Percentiles rank a stretch among this genome's conserved stretches.
phyloP scores from a whole-genome alignment of 2,329 filamentous ascomycete species.

The Aquanectria penicillioides region DNA sequence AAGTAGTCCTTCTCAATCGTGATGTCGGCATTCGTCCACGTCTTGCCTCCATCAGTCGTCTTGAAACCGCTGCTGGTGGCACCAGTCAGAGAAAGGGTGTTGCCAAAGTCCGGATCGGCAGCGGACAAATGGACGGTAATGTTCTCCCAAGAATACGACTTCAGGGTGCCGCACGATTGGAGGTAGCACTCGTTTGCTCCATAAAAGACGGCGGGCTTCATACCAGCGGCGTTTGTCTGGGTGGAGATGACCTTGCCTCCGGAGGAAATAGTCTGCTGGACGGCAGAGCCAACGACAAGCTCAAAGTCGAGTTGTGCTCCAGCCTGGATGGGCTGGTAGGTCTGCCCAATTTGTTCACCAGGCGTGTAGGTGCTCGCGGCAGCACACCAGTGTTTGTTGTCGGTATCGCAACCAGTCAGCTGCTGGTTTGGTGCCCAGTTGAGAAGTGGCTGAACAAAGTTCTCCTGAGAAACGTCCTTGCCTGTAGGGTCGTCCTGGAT shows the following conservation, averaged over 20 bases:
- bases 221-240: constrained; percentile 26
- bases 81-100: constrained; percentile 12
- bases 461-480: constrained; percentile 16
- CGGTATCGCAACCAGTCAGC: constrained; percentile 17
- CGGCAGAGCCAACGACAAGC: constrained; percentile 12
- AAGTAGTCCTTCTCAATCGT: constrained; percentile 25
- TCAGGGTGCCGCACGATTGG: constrained; percentile 21
- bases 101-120: constrained; percentile 15
- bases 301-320: constrained; percentile 21
- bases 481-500: constrained; percentile 22
- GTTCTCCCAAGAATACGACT: constrained; percentile 18
- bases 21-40: constrained; percentile 18
- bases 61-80: constrained; percentile 14
- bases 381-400: constrained; percentile 24
- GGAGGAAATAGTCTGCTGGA: constrained; percentile 22
- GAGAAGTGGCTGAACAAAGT: constrained; percentile 23
- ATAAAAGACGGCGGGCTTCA: constrained; percentile 27
- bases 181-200: constrained; percentile 27
- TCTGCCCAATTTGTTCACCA: constrained; percentile 9
- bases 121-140: constrained; percentile 23
- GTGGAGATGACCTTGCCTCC: constrained; percentile 21
- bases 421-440: constrained; percentile 25
- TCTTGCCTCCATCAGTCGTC: constrained; percentile 24
- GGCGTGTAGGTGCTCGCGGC: constrained; percentile 25
- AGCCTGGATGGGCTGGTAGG: constrained; percentile 11